These are phyloP conservation scores for Geum urbanum DNA, from an alignment of 306 rosid genomes.

Conservation along the genomic window DNA sequence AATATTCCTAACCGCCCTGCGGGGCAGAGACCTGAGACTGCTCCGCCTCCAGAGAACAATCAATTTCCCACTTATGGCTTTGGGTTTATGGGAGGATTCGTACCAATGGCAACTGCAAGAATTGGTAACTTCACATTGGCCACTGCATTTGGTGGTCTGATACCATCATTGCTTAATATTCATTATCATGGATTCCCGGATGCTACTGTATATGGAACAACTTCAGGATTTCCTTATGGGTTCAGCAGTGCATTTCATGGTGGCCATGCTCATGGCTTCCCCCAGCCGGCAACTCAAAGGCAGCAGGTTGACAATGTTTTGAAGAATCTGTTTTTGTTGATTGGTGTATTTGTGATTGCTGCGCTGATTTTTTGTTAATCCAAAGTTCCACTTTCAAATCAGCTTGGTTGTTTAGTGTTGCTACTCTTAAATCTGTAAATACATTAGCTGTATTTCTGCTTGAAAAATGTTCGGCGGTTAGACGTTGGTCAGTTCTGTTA, in stretches of 20 bases:
- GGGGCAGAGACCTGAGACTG: constrained; percentile 76
- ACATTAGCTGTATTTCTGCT: constrained; percentile 28
- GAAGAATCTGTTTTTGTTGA: constrained; percentile 73
- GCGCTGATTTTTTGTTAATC: constrained; percentile 64
- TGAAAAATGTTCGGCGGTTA: constrained; percentile 20
- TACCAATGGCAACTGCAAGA: constrained; percentile 72
- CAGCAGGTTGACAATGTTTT: constrained; percentile 65
- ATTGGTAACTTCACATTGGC: constrained; percentile 80
- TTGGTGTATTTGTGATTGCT: constrained; percentile 63
- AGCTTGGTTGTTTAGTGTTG: constrained; percentile 7
- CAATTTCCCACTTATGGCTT: constrained; percentile 58
- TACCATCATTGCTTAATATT: constrained; percentile 72
- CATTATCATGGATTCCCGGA: constrained; percentile 79
- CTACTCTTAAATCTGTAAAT: constrained; percentile 37
- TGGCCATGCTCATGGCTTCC: constrained; percentile 48
- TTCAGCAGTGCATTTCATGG: constrained; percentile 65
- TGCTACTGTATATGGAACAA: constrained; percentile 85
- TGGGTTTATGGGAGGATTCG: constrained; percentile 85
- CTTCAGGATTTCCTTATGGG: constrained; percentile 69
- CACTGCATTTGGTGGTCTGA: constrained; percentile 73
- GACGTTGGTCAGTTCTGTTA: constrained; percentile 18
- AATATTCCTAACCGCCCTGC: constrained; percentile 76
- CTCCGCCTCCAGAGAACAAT: constrained; percentile 49
- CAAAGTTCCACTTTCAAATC: background rate
- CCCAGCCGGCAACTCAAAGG: constrained; percentile 46